These are phyloP conservation scores for Zygosaccharomyces pseudorouxii DNA, from an alignment of 805 yeast genomes.

Conservation along the genomic window DNA sequence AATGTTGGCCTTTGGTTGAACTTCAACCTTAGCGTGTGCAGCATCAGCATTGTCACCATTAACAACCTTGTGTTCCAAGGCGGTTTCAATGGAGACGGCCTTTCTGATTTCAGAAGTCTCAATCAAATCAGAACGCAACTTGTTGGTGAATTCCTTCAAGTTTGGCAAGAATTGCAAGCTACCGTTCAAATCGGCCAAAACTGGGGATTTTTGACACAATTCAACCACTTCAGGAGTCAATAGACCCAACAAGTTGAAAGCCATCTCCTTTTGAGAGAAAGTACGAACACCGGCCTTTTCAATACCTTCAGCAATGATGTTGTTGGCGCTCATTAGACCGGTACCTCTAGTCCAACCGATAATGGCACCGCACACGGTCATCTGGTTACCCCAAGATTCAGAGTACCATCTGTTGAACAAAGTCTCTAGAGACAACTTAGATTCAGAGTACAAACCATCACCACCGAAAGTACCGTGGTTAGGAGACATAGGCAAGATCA, in stretches of 20 bases:
- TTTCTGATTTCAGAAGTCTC: slow-evolving; percentile 90
- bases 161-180: slow-evolving; percentile 92
- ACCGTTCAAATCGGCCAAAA: slow-evolving; percentile 98
- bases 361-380: slow-evolving; percentile 96
- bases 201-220: slow-evolving; percentile 88
- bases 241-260: slow-evolving; percentile 93
- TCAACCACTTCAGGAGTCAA: slow-evolving; percentile 80
- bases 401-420: slow-evolving; percentile 98
- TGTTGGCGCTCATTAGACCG: slow-evolving; percentile 96
- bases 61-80: slow-evolving; percentile 76
- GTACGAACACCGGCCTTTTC: slow-evolving; percentile 96
- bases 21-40: slow-evolving; percentile 68
- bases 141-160: slow-evolving; percentile 80
- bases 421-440: slow-evolving; percentile 91
- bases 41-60: slow-evolving; percentile 86
- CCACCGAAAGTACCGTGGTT: slow-evolving; percentile 99
- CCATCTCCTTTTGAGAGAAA: slow-evolving; percentile 98
- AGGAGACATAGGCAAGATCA: slow-evolving; percentile 92
- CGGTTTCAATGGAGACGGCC: slow-evolving; percentile 90
- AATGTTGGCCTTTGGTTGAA: slow-evolving; percentile 94
- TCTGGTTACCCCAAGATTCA: slow-evolving; percentile 91
- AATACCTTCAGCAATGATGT: slow-evolving; percentile 95
- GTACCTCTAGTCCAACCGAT: slow-evolving; percentile 99
- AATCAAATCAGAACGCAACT: slow-evolving; percentile 64
- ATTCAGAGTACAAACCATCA: slow-evolving; percentile 97